Evolutionary conservation across 331 rosid genomes (phyloP).

Genomic region (Arachis monticola): DNA sequence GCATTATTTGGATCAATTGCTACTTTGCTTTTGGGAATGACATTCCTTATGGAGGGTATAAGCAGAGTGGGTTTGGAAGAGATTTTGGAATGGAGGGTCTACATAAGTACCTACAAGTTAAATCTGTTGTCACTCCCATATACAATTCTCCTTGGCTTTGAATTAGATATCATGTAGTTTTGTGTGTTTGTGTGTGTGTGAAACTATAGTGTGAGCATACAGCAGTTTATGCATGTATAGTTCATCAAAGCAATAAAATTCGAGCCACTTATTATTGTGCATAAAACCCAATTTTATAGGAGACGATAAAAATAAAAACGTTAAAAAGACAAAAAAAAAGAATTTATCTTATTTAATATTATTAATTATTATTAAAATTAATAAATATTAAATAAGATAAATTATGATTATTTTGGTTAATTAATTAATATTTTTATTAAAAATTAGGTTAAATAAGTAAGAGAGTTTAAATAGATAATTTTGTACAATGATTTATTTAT

Average conservation of each 20-base stretch:
- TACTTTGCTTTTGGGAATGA: conserved; percentile 61
- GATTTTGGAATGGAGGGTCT: conserved; percentile 63
- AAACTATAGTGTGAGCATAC: neutral
- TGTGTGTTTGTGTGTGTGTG: neutral
- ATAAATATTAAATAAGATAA: no score
- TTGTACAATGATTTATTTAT: no score
- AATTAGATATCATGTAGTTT: neutral
- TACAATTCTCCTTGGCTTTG: conserved; percentile 82
- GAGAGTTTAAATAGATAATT: no score
- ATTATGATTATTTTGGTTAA: no score
- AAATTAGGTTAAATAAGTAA: no score
- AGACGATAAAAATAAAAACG: no score
- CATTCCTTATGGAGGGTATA: conserved; percentile 74
- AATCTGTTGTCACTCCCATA: conserved; percentile 73
- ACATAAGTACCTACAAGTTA: conserved; percentile 62
- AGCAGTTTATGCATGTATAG: neutral
- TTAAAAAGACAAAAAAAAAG: no score
- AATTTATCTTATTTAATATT: no score
- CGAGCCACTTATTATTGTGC: neutral
- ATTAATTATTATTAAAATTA: no score
- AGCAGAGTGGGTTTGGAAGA: conserved; percentile 76
- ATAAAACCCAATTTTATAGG: neutral
- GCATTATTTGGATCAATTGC: conserved; percentile 77
- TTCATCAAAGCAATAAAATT: conserved; percentile 17
- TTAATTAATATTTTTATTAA: no score